Base-by-base conservation (phyloP, 805 yeast genomes). In the Sugiyamaella valdiviana region DNA sequence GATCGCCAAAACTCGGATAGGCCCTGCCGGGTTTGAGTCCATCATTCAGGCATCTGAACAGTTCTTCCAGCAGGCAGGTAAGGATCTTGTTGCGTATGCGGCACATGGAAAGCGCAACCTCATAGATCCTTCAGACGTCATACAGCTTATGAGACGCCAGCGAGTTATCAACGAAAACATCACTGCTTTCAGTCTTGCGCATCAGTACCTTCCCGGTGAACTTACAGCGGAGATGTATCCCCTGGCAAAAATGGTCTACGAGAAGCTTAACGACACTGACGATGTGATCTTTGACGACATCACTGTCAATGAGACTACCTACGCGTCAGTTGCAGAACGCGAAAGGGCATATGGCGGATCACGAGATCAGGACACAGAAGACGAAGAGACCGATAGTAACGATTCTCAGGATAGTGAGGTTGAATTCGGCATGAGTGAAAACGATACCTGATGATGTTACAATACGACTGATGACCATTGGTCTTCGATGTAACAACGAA, bases 51-150 rank as follows among this genome's bases (percentile, higher is more conserved):
- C 64, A 1, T 58, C 69, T 2, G 55, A 62, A 2, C 39, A 39
- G 16, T 70, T 57, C 50, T 59, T 70, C 36, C 60, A 57, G 19
- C 65, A 61, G 35, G 44, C 57, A 2, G 29, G 62, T 1, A 51
- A 50, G 1, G 72, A 66, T 46, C 46, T 70, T 4, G 45, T 49
- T 1, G 63, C 65, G 0, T 70, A 67, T 42, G 57, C 72, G 0
- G 52, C 53, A 1, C 73, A 70, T 49, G 61, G 68, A 1, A 54
- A 50, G 24, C 40, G 61, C n/a, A 57, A 55, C 35, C 54, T 55
- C 1, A 57, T 70, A 5, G 62, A 63, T 14, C 51, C 62, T 7
- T 51, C 55, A 9, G 59, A 66, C 15, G 59, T 61, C 3, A 46
- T 56, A 35, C 49, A 62, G 12, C 46, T 70, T 21, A 26, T 67